Percentiles rank a stretch among this genome's conserved stretches.
Conservation (phyloP, 192 early-diverging fungal species). For the Mortierella antarctica region DNA sequence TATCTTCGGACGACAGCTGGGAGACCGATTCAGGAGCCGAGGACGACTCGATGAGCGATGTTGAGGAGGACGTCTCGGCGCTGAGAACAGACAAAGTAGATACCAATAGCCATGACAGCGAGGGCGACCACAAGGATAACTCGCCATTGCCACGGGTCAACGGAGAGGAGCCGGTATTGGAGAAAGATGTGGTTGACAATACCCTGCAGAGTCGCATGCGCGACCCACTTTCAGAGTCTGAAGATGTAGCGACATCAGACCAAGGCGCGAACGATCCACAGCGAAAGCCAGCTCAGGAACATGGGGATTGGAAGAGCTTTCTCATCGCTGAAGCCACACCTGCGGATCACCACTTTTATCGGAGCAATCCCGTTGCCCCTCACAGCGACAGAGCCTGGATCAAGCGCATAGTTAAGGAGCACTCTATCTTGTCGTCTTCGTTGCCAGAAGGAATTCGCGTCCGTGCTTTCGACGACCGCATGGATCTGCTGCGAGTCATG, state of each 20-base stretch:
- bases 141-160: no score
- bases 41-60: conserved; percentile 31
- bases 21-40: conserved; percentile 59
- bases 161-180: no score
- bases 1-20: conserved; percentile 48
- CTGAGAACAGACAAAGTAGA: conserved; percentile 15
- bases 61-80: conserved; percentile 13
- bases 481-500: conserved; percentile 66
- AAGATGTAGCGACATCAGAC: conserved; percentile 4
- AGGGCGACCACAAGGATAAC: background rate
- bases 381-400: conserved; percentile 31
- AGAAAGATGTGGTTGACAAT: background rate
- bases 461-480: conserved; percentile 63
- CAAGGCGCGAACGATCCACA: background rate
- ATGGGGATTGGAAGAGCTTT: conserved; percentile 36
- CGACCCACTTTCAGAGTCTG: conserved; percentile 24
- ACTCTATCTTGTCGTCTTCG: conserved; percentile 56
- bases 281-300: background rate
- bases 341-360: conserved; percentile 48
- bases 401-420: conserved; percentile 55
- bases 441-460: conserved; percentile 70
- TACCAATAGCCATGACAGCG: background rate
- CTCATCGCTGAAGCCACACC: conserved; percentile 41
- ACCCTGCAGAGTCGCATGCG: background rate
- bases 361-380: conserved; percentile 7